phyloP scores from a whole-genome alignment of 768 basidiomycete species.

The Lentinula raphanica region DNA sequence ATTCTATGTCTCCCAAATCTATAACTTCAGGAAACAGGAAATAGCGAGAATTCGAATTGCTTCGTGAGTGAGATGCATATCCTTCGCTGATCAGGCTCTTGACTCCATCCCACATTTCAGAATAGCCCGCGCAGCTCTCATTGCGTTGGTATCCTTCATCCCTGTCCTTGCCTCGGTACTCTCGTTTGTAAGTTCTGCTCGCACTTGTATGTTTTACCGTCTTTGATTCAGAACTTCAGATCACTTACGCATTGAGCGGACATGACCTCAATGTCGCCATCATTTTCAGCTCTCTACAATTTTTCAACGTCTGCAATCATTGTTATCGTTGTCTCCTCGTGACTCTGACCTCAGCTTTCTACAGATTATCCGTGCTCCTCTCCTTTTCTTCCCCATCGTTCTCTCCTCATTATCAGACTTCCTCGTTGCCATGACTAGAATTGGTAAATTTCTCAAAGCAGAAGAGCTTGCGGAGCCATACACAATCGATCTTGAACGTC shows the following conservation, averaged over 20 bases:
- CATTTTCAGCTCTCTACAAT: constrained; percentile 26
- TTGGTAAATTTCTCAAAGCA: constrained; percentile 26
- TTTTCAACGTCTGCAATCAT: constrained; percentile 15
- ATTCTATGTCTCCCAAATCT: constrained; percentile 42
- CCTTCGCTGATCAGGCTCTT: not conserved
- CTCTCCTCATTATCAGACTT: constrained; percentile 28
- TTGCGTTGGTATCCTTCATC: constrained; percentile 27
- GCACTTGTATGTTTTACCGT: constrained; percentile 2
- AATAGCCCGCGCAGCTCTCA: constrained; percentile 19
- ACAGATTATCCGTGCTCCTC: constrained; percentile 36
- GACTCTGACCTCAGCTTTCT: constrained; percentile 8
- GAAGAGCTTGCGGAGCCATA: constrained; percentile 32
- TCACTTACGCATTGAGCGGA: constrained; percentile 38
- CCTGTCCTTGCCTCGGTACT: constrained; percentile 35
- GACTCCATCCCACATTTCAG: constrained; percentile 4
- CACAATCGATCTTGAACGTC: constrained; percentile 20
- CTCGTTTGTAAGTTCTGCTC: constrained; percentile 32
- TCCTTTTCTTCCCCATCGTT: constrained; percentile 34
- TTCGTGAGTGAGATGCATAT: not conserved
- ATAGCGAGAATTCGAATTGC: constrained; percentile 30
- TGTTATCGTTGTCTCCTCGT: not conserved
- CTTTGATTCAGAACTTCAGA: not conserved
- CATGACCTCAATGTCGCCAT: constrained; percentile 31
- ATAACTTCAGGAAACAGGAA: constrained; percentile 32
- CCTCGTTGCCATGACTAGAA: constrained; percentile 27